Evolutionary conservation across 2,329 filamentous ascomycete species (phyloP), one percentile per base, ranked within the genome.

Genomic region (Cercospora nicotianae): DNA sequence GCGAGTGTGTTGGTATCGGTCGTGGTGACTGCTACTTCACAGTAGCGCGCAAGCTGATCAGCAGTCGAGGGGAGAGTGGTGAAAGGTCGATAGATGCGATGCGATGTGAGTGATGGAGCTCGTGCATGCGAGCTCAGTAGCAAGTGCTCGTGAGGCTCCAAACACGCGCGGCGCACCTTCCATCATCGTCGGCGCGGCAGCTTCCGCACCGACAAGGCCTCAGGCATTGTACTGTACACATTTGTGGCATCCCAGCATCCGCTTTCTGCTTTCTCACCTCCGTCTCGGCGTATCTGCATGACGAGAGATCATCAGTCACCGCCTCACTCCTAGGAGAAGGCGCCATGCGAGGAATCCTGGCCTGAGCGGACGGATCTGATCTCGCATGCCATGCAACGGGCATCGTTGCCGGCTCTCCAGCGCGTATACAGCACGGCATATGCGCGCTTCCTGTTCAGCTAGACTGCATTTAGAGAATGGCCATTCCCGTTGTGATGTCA

Each of bases 61-160:
- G 23, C 23, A 20, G 28, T 23, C n/a, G 60, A 30, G 26, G 31
- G 36, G 20, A 31, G 42, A 20, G 53, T 39, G 42, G 51, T 12
- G 57, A 57, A 55, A 20, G 64, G 60, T 63, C 26, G 33, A 62
- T 53, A 13, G 59, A 65, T 66, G 66, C 59, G 42, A 59, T 59
- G 55, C 55, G 63, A 65, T 39, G 63, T 61, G 45, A 42, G 30
- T 65, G 57, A 36, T 59, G 28, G 31, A 31, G 53, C 55, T 39
- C 33, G 20, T 12, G 63, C 53, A 45, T 18, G 63, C 53, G 63
- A 65, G 63, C 63, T 30, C 39, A 51, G 63, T 58, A 57, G 33
- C 53, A 16, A 23, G 36, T 31, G 53, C 23, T 23, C 26, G 26
- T 45, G 53, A 65, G 63, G 59, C 55, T 33, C 55, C 55, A 59